These are phyloP conservation scores for Phytophthora capsici DNA, from an alignment of 352 stramenopile species.

Conservation along the genomic window DNA sequence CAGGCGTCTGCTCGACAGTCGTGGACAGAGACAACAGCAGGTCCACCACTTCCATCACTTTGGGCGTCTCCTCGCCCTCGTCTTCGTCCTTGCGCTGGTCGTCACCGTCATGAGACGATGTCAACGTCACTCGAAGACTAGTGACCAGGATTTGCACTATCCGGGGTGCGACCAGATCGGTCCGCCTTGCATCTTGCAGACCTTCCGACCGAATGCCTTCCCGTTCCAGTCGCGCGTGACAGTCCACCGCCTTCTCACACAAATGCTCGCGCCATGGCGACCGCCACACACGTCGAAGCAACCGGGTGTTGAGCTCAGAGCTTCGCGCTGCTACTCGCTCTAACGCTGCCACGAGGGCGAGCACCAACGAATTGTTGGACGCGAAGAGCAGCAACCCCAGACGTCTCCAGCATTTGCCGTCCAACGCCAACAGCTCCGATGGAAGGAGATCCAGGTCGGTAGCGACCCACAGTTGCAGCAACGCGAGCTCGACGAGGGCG, in stretches of 20 bases:
- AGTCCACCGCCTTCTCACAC: conserved; percentile 34
- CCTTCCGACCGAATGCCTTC: conserved; percentile 16
- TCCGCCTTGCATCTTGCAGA: conserved; percentile 5
- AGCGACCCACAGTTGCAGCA: conserved; percentile 33
- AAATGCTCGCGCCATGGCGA: conserved; percentile 27
- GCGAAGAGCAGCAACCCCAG: conserved; percentile 37
- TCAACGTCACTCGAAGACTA: conserved; percentile 30
- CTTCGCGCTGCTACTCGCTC: conserved; percentile 18
- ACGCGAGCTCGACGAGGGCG: conserved; percentile 25
- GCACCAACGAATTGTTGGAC: conserved; percentile 19
- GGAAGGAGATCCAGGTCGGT: conserved; percentile 13
- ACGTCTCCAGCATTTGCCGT: conserved; percentile 32
- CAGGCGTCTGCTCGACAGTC: conserved; percentile 8
- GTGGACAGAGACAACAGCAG: conserved; percentile 30
- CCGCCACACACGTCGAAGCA: conserved; percentile 24
- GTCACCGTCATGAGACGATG: conserved; percentile 24
- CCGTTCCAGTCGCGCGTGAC: conserved; percentile 27
- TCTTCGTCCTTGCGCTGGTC: conserved; percentile 10
- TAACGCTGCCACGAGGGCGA: conserved; percentile 27
- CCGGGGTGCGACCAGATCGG: conserved; percentile 30
- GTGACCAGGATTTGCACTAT: conserved; percentile 32
- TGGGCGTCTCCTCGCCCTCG: conserved; percentile 10
- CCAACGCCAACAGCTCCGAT: conserved; percentile 20
- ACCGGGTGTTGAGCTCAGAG: conserved; percentile 2
- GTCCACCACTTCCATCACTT: conserved; percentile 33